Conservation (phyloP, 2,329 filamentous ascomycete genomes). For the Proliferodiscus dingleyae region DNA sequence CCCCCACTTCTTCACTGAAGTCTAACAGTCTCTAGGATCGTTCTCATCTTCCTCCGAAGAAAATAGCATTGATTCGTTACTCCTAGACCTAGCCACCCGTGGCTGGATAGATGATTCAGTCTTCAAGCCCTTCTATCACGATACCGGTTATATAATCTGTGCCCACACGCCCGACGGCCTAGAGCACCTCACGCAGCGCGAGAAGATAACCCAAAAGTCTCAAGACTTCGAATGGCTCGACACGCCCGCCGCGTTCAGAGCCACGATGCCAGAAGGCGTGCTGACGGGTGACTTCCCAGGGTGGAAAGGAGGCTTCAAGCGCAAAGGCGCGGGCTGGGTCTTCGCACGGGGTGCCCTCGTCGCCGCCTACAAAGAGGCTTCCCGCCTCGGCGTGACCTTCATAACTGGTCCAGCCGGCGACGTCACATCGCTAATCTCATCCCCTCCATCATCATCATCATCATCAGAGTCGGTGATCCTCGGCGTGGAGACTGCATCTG, state of each 20-base stretch:
- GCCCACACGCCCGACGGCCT: slow-evolving; percentile 38
- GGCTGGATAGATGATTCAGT: slow-evolving; percentile 40
- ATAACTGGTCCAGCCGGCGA: slow-evolving; percentile 38
- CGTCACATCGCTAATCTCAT: slow-evolving; percentile 29
- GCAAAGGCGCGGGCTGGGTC: slow-evolving; percentile 46
- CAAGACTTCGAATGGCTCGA: slow-evolving; percentile 33
- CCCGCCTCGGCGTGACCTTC: slow-evolving; percentile 42
- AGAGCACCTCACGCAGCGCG: slow-evolving; percentile 34
- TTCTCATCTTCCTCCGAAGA: slow-evolving; percentile 13
- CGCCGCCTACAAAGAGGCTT: slow-evolving; percentile 41
- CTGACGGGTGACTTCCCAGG: slow-evolving; percentile 44
- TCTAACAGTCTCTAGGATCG: slow-evolving; percentile 9
- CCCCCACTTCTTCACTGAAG: background rate
- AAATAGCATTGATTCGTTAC: slow-evolving; percentile 17
- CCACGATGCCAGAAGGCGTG: slow-evolving; percentile 47
- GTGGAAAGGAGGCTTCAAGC: slow-evolving; percentile 47
- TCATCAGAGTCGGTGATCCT: slow-evolving; percentile 36
- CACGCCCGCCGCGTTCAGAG: slow-evolving; percentile 41
- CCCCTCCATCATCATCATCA: too few relatives aligned
- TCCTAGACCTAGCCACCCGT: slow-evolving; percentile 34
- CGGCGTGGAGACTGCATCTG: slow-evolving; percentile 41
- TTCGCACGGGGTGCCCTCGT: slow-evolving; percentile 45
- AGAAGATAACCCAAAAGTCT: slow-evolving; percentile 30
- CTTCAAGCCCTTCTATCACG: slow-evolving; percentile 40
- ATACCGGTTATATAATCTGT: slow-evolving; percentile 42